Conservation (phyloP, 2,329 filamentous ascomycete genomes). For the Penicillium olsonii region DNA sequence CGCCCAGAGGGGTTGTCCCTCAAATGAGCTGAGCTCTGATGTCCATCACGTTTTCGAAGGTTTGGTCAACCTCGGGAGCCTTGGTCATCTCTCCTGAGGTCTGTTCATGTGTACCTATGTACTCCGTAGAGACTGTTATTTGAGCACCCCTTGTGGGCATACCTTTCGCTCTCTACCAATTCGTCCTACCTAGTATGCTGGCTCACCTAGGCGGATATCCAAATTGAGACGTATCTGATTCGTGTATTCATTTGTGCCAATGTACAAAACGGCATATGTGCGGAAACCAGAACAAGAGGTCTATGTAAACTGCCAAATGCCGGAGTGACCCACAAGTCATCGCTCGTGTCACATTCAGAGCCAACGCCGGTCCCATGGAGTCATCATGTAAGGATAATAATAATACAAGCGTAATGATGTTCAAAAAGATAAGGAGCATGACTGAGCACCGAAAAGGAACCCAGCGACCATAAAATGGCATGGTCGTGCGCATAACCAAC, state of each 20-base stretch:
- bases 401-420: constrained; percentile 14
- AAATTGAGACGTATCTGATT: no score
- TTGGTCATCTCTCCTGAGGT: no score
- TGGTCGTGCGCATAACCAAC: constrained; percentile 17
- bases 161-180: no score
- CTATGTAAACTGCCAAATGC: constrained; percentile 17
- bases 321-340: constrained; percentile 9
- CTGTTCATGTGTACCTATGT: no score
- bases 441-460: constrained; percentile 21
- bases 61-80: no score
- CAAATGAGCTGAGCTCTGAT: no score
- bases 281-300: constrained; percentile 3
- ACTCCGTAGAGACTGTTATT: no score
- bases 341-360: constrained; percentile 9
- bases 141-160: no score
- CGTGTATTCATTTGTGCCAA: background rate
- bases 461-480: constrained; percentile 15
- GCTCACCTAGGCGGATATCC: no score
- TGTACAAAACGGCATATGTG: background rate
- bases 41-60: no score
- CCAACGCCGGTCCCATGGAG: constrained; percentile 23
- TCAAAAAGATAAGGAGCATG: constrained; percentile 22
- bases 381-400: constrained; percentile 27
- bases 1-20: no score
- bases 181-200: no score